A percentile compares a stretch with the other conserved stretches of the same genome.
Evolutionary conservation across 768 basidiomycete genomes (phyloP).

Genomic region (Boletus insuetus): DNA sequence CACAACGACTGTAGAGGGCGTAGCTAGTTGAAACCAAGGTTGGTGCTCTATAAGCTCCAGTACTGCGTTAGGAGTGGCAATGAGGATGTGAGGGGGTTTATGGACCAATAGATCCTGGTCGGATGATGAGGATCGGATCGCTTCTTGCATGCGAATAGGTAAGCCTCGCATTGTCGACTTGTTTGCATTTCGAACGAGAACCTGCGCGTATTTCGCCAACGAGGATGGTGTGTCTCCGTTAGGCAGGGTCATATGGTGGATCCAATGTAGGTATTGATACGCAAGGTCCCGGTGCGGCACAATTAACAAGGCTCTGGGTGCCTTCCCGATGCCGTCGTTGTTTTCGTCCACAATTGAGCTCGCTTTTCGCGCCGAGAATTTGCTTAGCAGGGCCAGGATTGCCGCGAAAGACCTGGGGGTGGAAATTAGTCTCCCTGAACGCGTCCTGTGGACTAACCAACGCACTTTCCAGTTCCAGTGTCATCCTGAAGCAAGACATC

Average conservation of each 20-base stretch:
- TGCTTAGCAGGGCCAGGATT: conserved; percentile 62
- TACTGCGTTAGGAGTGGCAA: conserved; percentile 69
- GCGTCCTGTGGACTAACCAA: conserved; percentile 3
- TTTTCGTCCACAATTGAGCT: conserved; percentile 12
- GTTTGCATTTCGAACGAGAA: conserved; percentile 55
- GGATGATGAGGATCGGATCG: conserved; percentile 23
- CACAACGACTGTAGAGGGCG: conserved; percentile 58
- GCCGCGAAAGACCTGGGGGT: conserved; percentile 65
- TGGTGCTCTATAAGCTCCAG: conserved; percentile 52
- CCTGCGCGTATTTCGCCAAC: conserved; percentile 50
- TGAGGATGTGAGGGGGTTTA: conserved; percentile 61
- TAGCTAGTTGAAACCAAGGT: conserved; percentile 42
- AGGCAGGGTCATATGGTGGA: conserved; percentile 45
- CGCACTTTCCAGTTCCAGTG: conserved; percentile 82
- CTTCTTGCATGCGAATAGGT: conserved; percentile 27
- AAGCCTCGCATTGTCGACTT: conserved; percentile 14
- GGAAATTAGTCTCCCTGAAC: conserved; percentile 1
- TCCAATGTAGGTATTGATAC: conserved; percentile 65
- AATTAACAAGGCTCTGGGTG: conserved; percentile 56
- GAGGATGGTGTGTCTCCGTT: conserved; percentile 31
- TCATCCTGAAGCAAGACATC: conserved; percentile 66
- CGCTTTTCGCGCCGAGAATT: conserved; percentile 36
- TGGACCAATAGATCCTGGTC: conserved; percentile 39
- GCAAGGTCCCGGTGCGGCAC: conserved; percentile 76
- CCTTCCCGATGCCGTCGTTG: conserved; percentile 21